Base-by-base conservation (phyloP, 345 rosid species). In the Eucalyptus paniculata region DNA sequence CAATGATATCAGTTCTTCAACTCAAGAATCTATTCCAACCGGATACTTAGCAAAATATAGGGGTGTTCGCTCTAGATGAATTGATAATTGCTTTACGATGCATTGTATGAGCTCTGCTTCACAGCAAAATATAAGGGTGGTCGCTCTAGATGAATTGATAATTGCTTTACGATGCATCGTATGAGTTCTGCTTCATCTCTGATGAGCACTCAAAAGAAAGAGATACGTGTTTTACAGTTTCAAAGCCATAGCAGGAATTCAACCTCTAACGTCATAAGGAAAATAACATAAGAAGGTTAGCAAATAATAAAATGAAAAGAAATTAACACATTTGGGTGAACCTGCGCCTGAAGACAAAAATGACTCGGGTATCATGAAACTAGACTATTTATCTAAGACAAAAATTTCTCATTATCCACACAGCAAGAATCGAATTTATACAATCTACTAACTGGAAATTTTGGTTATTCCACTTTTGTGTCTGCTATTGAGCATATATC, bases 371-470 rank as follows among this genome's bases (percentile, higher is more conserved):
- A 58, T 28, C 14, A 58, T 26, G 3, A 58, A 53, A 58, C 15
- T 12, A 11, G 13, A 58, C n/a, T 11, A 54, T 58, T 58, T 26
- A 58, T 58, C 1, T 11, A 26, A 58, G 65, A 58, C n/a, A 58
- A 58, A 58, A 58, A 58, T 0, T 0, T 11, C 1, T 58, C 15
- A 5, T 26, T 58, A 10, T 58, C 14, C 0, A 58, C n/a, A 58
- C n/a, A 58, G 65, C n/a, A 26, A 26, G 65, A 58, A 58, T 58
- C 65, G 65, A 58, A 0, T 58, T 58, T 12, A 58, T 10, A 11
- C 15, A 26, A 26, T 58, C 65, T 58, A 28, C n/a, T 58, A 12
- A 12, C 65, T 26, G 0, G n/a, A 58, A 58, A 28, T 58, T 58
- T 58, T 58, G 7, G 65, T 11, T 58, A 5, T 26, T 26, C 65